Base-by-base conservation (phyloP, 495 filamentous ascomycete genomes). In the Daldinia caldariorum region DNA sequence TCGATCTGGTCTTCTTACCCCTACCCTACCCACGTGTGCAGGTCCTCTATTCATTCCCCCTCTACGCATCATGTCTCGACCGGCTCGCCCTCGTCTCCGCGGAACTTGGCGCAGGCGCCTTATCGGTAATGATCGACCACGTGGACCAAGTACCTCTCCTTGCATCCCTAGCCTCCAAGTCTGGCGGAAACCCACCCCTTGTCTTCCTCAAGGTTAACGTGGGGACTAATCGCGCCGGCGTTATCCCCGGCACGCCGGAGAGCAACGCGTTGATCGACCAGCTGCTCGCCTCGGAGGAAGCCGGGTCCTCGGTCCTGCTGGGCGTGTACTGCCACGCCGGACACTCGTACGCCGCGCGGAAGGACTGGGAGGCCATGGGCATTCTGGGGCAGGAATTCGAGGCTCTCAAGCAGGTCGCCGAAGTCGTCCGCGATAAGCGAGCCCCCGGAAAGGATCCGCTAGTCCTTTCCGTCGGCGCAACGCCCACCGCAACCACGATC, bases 301-400 rank as follows among this genome's bases (percentile, higher is more conserved):
- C 54, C 0, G 84, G 85, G 0, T 38, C 58, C n/a, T 78, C 79
- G 8, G 67, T 74, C 0, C 77, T 95, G 3, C 76, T 85, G 14
- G 93, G 92, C 0, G 74, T 94, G 16, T 97, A 96, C 78, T 87
- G 84, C n/a, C 93, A 96, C 76, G 89, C 89, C 4, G 92, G 92
- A 4, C 86, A 92, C 61, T 91, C 88, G 34, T 96, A 97, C 76
- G 83, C 77, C 26, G 80, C 81, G 0, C 79, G 85, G 8, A 73
- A 77, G 6, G 83, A 86, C 51, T 79, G 77, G 73, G 74, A 70
- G 29, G 89, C 91, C 6, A 82, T 92, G 77, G 66, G 77, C 0
- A 79, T 85, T 53, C 76, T 96, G 10, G 78, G 77, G 4, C 77
- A 72, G 9, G 93, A 96, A 82, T 84, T 96, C 59, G 74, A 78